A percentile compares a stretch with the other conserved stretches of the same genome.
These are phyloP conservation scores for Clonostachys chloroleuca DNA, from an alignment of 2,329 filamentous ascomycete species.

Conservation along the genomic window DNA sequence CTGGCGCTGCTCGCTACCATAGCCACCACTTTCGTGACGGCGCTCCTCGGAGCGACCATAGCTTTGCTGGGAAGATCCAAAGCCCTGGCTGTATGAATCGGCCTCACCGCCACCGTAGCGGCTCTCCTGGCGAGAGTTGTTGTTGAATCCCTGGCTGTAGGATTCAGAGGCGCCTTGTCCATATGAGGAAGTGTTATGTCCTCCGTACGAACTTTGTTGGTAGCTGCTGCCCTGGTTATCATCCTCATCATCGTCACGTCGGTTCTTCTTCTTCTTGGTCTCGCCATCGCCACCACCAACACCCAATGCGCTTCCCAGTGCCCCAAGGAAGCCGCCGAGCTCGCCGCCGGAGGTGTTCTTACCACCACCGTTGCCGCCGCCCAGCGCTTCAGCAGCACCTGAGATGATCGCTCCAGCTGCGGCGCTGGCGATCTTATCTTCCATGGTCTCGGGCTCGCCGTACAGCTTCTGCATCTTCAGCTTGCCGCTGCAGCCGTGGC, in stretches of 20 bases:
- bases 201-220: conserved; percentile 8
- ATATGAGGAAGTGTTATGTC: conserved; percentile 4
- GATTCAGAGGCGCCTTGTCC: conserved; percentile 3
- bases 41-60: background rate
- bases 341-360: conserved; percentile 58
- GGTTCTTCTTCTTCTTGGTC: conserved; percentile 48
- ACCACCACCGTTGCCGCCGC: background rate
- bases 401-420: conserved; percentile 53
- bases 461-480: conserved; percentile 72
- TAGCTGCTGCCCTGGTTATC: conserved; percentile 34
- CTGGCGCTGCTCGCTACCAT: conserved; percentile 4
- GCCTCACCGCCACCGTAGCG: conserved; percentile 14
- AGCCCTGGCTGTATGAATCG: conserved; percentile 4
- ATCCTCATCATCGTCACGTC: conserved; percentile 53
- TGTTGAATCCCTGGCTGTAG: conserved; percentile 4
- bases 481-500: conserved; percentile 77
- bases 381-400: conserved; percentile 48
- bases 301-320: conserved; percentile 61
- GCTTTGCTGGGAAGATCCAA: background rate
- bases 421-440: conserved; percentile 51
- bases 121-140: conserved; percentile 7
- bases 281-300: conserved; percentile 50
- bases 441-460: conserved; percentile 38
- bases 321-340: conserved; percentile 59
- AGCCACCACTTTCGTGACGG: background rate